Conservation (phyloP, 495 filamentous ascomycete genomes). For the Neurospora cerealis region DNA sequence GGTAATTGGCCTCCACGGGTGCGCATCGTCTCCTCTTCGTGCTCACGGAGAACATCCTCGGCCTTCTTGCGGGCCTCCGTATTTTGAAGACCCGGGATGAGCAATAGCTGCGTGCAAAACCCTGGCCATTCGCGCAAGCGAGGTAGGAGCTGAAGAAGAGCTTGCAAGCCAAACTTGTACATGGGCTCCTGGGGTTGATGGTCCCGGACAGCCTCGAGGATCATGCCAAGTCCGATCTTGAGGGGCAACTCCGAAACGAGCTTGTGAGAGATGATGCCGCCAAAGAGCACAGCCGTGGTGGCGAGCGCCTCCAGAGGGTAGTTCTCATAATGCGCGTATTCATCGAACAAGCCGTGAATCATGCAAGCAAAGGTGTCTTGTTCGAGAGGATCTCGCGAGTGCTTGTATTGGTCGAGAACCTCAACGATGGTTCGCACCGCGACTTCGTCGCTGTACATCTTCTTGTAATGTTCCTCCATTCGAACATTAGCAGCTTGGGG, state of each 20-base stretch:
- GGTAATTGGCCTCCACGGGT: slow-evolving; percentile 28
- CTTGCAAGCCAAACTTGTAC: slow-evolving; percentile 98
- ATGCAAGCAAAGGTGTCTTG: slow-evolving; percentile 96
- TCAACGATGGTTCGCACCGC: slow-evolving; percentile 73
- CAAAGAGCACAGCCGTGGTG: slow-evolving; percentile 92
- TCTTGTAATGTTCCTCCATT: slow-evolving; percentile 95
- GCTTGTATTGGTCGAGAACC: slow-evolving; percentile 73
- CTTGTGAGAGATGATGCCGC: slow-evolving; percentile 88
- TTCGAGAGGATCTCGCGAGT: slow-evolving; percentile 68
- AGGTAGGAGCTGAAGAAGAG: slow-evolving; percentile 73
- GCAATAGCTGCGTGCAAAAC: slow-evolving; percentile 72
- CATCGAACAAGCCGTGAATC: slow-evolving; percentile 96
- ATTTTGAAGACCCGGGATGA: slow-evolving; percentile 68
- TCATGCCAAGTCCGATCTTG: slow-evolving; percentile 88
- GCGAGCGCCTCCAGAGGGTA: slow-evolving; percentile 91
- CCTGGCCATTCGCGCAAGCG: slow-evolving; percentile 87
- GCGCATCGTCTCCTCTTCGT: slow-evolving; percentile 40
- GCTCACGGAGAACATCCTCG: slow-evolving; percentile 64
- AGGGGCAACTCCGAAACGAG: slow-evolving; percentile 83
- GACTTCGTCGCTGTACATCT: slow-evolving; percentile 85
- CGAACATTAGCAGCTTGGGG: slow-evolving; percentile 68
- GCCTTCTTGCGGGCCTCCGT: slow-evolving; percentile 77
- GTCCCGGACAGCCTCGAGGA: slow-evolving; percentile 84
- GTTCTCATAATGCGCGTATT: slow-evolving; percentile 88
- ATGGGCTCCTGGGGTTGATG: slow-evolving; percentile 71